Evolutionary conservation across 495 filamentous ascomycete genomes (phyloP).

Genomic region (Chaetomium tenue): DNA sequence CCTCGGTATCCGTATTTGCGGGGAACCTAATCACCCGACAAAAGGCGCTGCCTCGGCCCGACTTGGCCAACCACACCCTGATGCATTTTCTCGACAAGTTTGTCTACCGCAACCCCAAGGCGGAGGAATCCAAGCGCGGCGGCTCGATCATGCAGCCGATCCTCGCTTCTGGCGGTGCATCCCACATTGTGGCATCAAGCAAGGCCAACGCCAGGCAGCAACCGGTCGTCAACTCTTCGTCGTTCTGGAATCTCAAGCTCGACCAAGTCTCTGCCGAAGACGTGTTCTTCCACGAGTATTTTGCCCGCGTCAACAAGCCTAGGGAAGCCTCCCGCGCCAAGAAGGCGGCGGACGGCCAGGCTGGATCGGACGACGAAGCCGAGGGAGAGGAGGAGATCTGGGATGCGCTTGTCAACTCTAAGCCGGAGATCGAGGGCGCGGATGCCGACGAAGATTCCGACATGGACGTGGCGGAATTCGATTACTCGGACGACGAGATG

Average conservation of each 20-base stretch:
- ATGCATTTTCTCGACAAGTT: slow-evolving; percentile 96
- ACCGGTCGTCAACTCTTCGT: slow-evolving; percentile 72
- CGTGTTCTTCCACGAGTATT: slow-evolving; percentile 98
- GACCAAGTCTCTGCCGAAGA: slow-evolving; percentile 86
- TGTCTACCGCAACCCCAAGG: slow-evolving; percentile 87
- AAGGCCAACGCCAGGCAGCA: slow-evolving; percentile 48
- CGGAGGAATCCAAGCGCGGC: slow-evolving; percentile 61
- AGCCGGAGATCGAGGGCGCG: slow-evolving; percentile 58
- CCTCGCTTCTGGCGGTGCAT: slow-evolving; percentile 59
- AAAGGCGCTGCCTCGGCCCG: slow-evolving; percentile 78
- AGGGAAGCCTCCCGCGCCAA: slow-evolving; percentile 53
- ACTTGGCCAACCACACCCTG: slow-evolving; percentile 80
- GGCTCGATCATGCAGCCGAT: slow-evolving; percentile 95
- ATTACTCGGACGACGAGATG: slow-evolving; percentile 47
- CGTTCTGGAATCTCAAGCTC: slow-evolving; percentile 88
- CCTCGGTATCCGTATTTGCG: slow-evolving; percentile 89
- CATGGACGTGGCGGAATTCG: slow-evolving; percentile 53
- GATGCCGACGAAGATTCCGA: slow-evolving; percentile 50
- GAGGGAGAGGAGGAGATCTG: slow-evolving; percentile 73
- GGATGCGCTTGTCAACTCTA: slow-evolving; percentile 74
- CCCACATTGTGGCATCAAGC: slow-evolving; percentile 63
- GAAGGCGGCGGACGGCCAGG: slow-evolving; percentile 48
- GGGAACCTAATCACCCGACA: slow-evolving; percentile 61
- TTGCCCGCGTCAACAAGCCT: slow-evolving; percentile 71
- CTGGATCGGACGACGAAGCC: slow-evolving; percentile 53